Percentiles rank a stretch among this genome's conserved stretches.
Evolutionary conservation across 208 protist genomes (phyloP).

Genomic region (Crithidia acanthocephali): DNA sequence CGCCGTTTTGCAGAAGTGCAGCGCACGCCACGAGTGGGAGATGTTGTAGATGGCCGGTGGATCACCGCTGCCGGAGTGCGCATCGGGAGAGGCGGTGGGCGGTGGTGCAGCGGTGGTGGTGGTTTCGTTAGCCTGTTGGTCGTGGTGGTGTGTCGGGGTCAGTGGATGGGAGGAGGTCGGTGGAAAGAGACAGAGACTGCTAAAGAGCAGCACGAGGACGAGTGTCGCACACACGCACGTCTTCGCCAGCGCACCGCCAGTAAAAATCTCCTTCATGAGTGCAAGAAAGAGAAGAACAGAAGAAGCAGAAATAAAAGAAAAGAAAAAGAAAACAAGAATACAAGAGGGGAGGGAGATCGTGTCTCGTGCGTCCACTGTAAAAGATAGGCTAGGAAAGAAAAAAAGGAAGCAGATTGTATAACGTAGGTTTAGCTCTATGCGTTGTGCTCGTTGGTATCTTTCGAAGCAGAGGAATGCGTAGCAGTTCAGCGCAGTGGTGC

Average conservation of each 20-base stretch:
- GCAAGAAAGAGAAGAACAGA: slow-evolving; percentile 1
- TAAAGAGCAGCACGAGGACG: slow-evolving; percentile 87
- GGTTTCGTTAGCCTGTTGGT: no score
- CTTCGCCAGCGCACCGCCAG: not conserved
- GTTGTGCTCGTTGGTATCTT: no score
- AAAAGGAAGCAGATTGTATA: no score
- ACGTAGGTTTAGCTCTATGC: no score
- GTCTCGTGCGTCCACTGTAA: no score
- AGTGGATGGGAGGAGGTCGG: not conserved
- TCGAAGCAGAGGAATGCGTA: no score
- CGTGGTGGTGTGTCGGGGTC: not conserved
- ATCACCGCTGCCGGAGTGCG: not conserved
- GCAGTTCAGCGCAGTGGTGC: no score
- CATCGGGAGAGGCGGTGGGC: not conserved
- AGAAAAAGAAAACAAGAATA: slow-evolving; percentile 17
- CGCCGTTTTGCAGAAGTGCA: slow-evolving; percentile 53
- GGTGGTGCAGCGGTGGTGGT: no score
- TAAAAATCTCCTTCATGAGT: not conserved
- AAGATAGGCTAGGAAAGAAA: no score
- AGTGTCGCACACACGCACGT: slow-evolving; percentile 88
- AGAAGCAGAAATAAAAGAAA: slow-evolving; percentile 7
- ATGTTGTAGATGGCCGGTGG: slow-evolving; percentile 8
- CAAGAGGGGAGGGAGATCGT: slow-evolving; percentile 2
- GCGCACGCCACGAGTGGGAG: slow-evolving; percentile 29
- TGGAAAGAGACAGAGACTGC: slow-evolving; percentile 21